These are phyloP conservation scores for Inonotus hispidus DNA, from an alignment of 1,284 basidiomycete genomes.

Conservation along the genomic window DNA sequence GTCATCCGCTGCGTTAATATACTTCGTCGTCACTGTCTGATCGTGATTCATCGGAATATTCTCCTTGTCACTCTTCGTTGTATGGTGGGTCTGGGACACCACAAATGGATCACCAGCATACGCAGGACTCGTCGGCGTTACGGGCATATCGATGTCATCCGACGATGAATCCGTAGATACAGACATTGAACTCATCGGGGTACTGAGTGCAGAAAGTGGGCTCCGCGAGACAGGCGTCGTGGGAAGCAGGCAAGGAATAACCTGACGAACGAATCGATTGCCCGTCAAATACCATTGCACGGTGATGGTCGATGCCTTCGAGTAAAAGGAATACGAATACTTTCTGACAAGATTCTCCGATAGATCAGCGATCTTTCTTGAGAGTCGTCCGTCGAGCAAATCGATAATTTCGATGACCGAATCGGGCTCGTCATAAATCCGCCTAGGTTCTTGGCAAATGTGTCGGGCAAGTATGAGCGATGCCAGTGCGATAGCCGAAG, in stretches of 20 bases:
- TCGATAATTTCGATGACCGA: conserved; percentile 76
- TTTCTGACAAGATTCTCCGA: conserved; percentile 96
- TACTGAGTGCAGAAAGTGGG: conserved; percentile 48
- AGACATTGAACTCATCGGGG: conserved; percentile 68
- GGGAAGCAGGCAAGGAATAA: conserved; percentile 46
- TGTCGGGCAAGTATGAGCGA: conserved; percentile 86
- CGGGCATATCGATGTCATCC: conserved; percentile 63
- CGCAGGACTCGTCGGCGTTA: conserved; percentile 68
- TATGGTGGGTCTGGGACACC: conserved; percentile 46
- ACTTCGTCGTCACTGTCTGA: conserved; percentile 56
- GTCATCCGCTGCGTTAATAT: conserved; percentile 62
- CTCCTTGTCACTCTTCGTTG: conserved; percentile 70
- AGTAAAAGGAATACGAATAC: conserved; percentile 94
- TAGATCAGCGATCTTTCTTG: conserved; percentile 81
- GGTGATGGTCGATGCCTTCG: conserved; percentile 87
- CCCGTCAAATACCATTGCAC: conserved; percentile 89
- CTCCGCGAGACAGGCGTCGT: conserved; percentile 59
- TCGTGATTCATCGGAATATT: conserved; percentile 66
- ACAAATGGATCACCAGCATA: conserved; percentile 39
- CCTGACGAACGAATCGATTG: conserved; percentile 55
- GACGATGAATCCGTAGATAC: conserved; percentile 62
- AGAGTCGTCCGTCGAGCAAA: conserved; percentile 79
- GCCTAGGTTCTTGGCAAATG: conserved; percentile 74
- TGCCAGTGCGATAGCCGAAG: conserved; percentile 85
- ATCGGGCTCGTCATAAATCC: conserved; percentile 75